Evolutionary conservation across 805 yeast genomes (phyloP).

Genomic region (Ogataea methylovora): DNA sequence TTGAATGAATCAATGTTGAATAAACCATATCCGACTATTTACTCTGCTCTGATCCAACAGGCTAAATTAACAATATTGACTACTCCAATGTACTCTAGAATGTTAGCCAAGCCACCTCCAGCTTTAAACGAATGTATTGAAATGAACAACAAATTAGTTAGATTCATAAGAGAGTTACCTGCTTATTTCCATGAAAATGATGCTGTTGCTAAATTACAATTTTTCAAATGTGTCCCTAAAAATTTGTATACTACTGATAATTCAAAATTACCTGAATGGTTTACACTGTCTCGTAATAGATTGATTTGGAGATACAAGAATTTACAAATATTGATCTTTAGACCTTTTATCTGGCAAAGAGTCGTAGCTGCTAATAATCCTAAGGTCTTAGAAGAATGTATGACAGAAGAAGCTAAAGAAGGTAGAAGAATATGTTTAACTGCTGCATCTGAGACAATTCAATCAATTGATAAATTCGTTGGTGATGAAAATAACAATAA

Average conservation of each 20-base stretch:
- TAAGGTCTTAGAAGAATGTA: constrained; percentile 22
- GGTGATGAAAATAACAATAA: constrained; percentile 5
- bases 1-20: constrained; percentile 16
- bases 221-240: constrained; percentile 16
- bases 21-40: constrained; percentile 41
- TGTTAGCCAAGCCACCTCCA: constrained; percentile 41
- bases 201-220: constrained; percentile 17
- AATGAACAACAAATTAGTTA: constrained; percentile 35
- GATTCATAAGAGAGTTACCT: constrained; percentile 37
- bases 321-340: constrained; percentile 44
- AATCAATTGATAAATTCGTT: constrained; percentile 36
- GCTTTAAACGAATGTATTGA: constrained; percentile 41
- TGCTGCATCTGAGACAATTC: constrained; percentile 45
- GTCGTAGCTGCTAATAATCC: constrained; percentile 31
- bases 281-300: constrained; percentile 43
- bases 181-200: constrained; percentile 37
- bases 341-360: constrained; percentile 52
- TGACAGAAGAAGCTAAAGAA: constrained; percentile 36
- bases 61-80: constrained; percentile 42
- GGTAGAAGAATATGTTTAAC: constrained; percentile 44
- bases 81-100: constrained; percentile 38
- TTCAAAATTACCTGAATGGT: constrained; percentile 38
- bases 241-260: constrained; percentile 12
- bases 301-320: constrained; percentile 54
- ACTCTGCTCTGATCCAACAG: constrained; percentile 51